phyloP scores from a whole-genome alignment of 2,329 filamentous ascomycete species.

The Clonostachys sp. region DNA sequence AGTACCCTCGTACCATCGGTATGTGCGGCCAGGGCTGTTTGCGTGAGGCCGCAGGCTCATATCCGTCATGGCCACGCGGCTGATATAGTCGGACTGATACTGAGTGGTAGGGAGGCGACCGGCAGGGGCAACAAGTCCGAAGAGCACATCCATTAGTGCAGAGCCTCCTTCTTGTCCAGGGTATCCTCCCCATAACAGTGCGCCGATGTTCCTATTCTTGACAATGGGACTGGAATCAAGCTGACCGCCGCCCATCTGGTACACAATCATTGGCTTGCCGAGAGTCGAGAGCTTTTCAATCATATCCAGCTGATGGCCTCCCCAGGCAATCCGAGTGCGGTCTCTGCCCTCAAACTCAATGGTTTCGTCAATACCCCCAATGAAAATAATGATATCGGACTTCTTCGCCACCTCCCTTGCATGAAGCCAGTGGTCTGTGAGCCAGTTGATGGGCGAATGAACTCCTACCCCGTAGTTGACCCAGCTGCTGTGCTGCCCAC shows the following conservation, averaged over 20 bases:
- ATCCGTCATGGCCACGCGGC: constrained; percentile 46
- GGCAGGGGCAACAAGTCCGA: constrained; percentile 42
- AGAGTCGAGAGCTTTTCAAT: constrained; percentile 31
- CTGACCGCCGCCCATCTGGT: constrained; percentile 48
- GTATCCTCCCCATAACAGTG: constrained; percentile 54
- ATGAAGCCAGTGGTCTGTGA: too few species aligned
- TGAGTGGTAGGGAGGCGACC: constrained; percentile 50
- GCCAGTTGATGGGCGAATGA: too few species aligned
- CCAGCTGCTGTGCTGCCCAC: constrained; percentile 14
- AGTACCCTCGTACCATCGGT: constrained; percentile 49
- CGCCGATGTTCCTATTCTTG: constrained; percentile 38
- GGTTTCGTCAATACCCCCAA: constrained; percentile 48
- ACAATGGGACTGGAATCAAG: constrained; percentile 46
- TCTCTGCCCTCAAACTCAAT: constrained; percentile 49
- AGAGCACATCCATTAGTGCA: constrained; percentile 49
- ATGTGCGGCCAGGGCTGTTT: constrained; percentile 49
- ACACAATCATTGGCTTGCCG: constrained; percentile 44
- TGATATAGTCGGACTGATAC: constrained; percentile 47
- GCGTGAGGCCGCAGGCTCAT: constrained; percentile 47
- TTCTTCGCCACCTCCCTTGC: too few species aligned
- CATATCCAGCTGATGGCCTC: constrained; percentile 42
- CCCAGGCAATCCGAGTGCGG: constrained; percentile 45
- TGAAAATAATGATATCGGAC: constrained; percentile 47
- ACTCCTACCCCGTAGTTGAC: background rate
- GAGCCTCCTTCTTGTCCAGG: constrained; percentile 55